phyloP scores from a whole-genome alignment of 352 stramenopile genomes.

The Aphanomyces astaci region DNA sequence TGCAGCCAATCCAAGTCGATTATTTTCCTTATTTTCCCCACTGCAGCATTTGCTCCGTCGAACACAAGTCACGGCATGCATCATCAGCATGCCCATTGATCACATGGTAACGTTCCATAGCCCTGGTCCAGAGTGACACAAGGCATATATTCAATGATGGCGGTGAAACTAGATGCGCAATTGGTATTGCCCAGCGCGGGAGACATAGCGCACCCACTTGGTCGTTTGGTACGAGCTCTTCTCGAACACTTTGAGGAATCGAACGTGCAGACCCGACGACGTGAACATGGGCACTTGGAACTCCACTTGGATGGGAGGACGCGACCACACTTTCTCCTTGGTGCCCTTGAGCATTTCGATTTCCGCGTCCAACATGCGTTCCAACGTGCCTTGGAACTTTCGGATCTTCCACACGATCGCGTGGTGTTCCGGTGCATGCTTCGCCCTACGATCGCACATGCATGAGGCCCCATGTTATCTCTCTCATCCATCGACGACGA shows the following conservation, averaged over 20 bases:
- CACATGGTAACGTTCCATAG: too few species aligned
- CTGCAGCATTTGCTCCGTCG: too few species aligned
- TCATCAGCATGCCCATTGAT: too few species aligned
- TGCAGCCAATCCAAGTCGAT: neutral
- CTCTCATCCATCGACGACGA: neutral
- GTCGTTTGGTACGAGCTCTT: conserved; percentile 97
- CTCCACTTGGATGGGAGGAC: conserved; percentile 95
- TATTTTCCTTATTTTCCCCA: too few species aligned
- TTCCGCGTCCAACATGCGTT: conserved; percentile 92
- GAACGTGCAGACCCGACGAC: conserved; percentile 94
- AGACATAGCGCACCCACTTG: conserved; percentile 98
- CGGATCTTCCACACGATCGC: conserved; percentile 98
- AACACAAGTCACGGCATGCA: too few species aligned
- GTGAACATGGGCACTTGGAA: conserved; percentile 99
- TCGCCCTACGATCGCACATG: conserved; percentile 57
- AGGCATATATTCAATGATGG: conserved; percentile 2
- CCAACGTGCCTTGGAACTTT: conserved; percentile 93
- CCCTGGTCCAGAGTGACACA: neutral
- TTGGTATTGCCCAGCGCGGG: conserved; percentile 95
- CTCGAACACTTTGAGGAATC: conserved; percentile 98
- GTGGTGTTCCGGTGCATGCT: conserved; percentile 97
- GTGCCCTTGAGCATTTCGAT: conserved; percentile 96
- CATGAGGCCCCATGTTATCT: too few species aligned
- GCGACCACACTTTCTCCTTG: conserved; percentile 93
- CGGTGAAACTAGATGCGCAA: conserved; percentile 87